Evolutionary conservation across 2,329 filamentous ascomycete species (phyloP).

Genomic region (Alternaria atra): DNA sequence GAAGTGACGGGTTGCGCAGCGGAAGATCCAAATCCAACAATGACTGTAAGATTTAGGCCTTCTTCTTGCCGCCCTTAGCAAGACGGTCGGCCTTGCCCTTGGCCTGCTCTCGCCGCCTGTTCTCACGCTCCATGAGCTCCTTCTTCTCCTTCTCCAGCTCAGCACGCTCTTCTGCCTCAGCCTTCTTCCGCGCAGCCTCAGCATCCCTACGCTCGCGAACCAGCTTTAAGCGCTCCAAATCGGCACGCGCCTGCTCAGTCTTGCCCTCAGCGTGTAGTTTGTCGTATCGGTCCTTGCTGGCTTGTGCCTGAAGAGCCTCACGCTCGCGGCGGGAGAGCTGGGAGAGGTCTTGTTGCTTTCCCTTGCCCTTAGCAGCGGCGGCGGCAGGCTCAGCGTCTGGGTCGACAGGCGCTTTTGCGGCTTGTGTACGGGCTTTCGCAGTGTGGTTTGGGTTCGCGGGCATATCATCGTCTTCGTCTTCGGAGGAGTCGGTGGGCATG

Average conservation of each 20-base stretch:
- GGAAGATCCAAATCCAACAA: background rate
- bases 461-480: conserved; percentile 70
- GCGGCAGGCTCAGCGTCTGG: conserved; percentile 62
- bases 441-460: conserved; percentile 92
- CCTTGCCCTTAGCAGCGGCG: conserved; percentile 62
- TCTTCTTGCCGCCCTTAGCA: conserved; percentile 52
- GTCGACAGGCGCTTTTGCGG: conserved; percentile 60
- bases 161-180: conserved; percentile 62
- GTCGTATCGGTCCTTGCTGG: conserved; percentile 88
- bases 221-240: conserved; percentile 81
- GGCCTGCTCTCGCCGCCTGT: conserved; percentile 59
- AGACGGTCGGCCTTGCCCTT: conserved; percentile 57
- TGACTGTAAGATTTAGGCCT: conserved; percentile 17
- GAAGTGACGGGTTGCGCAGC: background rate
- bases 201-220: conserved; percentile 88
- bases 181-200: conserved; percentile 83
- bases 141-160: conserved; percentile 66
- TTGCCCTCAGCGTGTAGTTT: conserved; percentile 94
- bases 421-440: conserved; percentile 72
- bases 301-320: conserved; percentile 84
- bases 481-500: conserved; percentile 76
- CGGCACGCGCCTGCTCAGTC: conserved; percentile 92
- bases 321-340: conserved; percentile 74
- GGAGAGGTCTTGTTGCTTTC: conserved; percentile 60
- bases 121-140: conserved; percentile 58